These are phyloP conservation scores for Corynascus novoguineensis DNA, from an alignment of 495 filamentous ascomycete species.

Conservation along the genomic window DNA sequence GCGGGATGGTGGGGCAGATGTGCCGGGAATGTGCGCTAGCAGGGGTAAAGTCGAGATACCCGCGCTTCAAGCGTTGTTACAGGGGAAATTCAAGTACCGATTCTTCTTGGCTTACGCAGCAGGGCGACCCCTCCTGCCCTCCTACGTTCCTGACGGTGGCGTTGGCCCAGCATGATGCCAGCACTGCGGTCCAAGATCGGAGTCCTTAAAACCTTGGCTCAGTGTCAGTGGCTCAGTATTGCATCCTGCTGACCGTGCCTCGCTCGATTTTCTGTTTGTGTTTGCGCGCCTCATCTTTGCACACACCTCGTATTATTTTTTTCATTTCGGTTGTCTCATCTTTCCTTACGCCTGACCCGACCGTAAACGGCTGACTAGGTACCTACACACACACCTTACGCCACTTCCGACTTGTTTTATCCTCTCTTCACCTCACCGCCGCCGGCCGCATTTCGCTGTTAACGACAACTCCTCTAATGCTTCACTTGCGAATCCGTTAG, in stretches of 20 bases:
- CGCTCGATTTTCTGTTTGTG: not conserved
- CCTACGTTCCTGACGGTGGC: not conserved
- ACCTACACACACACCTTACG: too few species aligned
- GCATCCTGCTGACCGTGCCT: not conserved
- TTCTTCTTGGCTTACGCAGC: conserved; percentile 9
- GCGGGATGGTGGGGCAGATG: not conserved
- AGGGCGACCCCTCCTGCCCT: too few species aligned
- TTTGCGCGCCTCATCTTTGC: not conserved
- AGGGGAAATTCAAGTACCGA: not conserved
- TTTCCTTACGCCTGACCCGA: too few species aligned
- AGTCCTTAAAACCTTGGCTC: not conserved
- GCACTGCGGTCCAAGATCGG: too few species aligned
- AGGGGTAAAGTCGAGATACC: not conserved
- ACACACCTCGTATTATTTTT: not conserved
- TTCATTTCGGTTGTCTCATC: not conserved
- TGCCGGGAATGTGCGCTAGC: not conserved
- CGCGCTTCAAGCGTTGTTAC: not conserved
- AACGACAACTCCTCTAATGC: not conserved
- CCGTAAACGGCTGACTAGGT: not conserved
- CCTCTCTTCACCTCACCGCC: not conserved
- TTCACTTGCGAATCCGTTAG: not conserved
- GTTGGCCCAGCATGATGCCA: not conserved
- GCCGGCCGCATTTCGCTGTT: not conserved
- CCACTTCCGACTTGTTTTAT: conserved; percentile 1
- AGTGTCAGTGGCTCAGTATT: not conserved